A percentile compares a stretch with the other conserved stretches of the same genome.
These are phyloP conservation scores for Termitomyces sp. DNA, from an alignment of 768 basidiomycete genomes.

Conservation along the genomic window DNA sequence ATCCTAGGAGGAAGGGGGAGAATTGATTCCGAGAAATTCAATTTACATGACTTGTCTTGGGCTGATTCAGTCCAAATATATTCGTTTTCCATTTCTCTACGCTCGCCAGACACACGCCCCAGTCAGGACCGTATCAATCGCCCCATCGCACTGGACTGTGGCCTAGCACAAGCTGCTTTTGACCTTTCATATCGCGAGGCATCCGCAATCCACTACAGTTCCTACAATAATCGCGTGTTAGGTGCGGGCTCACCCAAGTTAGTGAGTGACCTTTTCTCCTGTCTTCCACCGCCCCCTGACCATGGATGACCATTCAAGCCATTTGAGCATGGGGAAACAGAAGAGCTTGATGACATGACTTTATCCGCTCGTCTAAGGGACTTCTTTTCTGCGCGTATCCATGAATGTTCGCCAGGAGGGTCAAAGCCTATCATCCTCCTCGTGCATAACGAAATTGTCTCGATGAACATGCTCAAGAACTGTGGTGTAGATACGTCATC, in stretches of 20 bases:
- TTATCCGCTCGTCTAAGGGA: slow-evolving; percentile 16
- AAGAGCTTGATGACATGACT: slow-evolving; percentile 12
- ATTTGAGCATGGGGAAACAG: slow-evolving; percentile 26
- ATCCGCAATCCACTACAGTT: slow-evolving; percentile 21
- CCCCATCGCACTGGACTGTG: slow-evolving; percentile 34
- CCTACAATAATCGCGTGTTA: slow-evolving; percentile 15
- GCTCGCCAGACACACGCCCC: slow-evolving; percentile 28
- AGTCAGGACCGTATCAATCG: slow-evolving; percentile 22
- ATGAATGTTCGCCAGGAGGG: background rate
- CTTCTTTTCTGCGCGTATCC: slow-evolving; percentile 18
- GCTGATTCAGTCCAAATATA: slow-evolving; percentile 24
- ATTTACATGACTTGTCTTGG: slow-evolving; percentile 28
- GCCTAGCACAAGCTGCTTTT: slow-evolving; percentile 36
- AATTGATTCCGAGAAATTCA: slow-evolving; percentile 24
- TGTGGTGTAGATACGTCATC: slow-evolving; percentile 36
- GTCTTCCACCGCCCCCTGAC: background rate
- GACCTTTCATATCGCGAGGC: slow-evolving; percentile 12
- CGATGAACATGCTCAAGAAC: slow-evolving; percentile 33
- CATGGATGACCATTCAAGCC: slow-evolving; percentile 10
- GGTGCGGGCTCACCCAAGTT: slow-evolving; percentile 5
- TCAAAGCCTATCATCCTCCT: slow-evolving; percentile 39
- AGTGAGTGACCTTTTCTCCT: background rate
- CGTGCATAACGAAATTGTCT: slow-evolving; percentile 38
- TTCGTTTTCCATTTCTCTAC: slow-evolving; percentile 33
- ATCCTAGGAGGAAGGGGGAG: slow-evolving; percentile 20